Evolutionary conservation across 2,329 filamentous ascomycete species (phyloP), one percentile per base, ranked within the genome.

Genomic region (Lomentospora prolificans): DNA sequence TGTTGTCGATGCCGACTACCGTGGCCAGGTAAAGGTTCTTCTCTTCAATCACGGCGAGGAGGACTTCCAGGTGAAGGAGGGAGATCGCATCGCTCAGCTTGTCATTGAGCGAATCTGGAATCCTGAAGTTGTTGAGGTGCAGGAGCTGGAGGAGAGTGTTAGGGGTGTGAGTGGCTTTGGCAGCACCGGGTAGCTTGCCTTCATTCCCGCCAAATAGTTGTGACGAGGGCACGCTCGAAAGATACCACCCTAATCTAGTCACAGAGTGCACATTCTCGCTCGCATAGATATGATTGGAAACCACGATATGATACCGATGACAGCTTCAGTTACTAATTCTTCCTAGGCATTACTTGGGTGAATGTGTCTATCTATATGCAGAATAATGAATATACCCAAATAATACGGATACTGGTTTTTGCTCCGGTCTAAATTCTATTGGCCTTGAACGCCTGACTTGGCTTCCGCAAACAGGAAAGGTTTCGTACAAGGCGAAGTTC

Each of bases 1-100:
- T 55, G 94, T 99, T 61, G 97, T 99, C 64, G 94, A 99, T 70
- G 91, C 92, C 31, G 94, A 99, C 72, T 99, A 99, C 76, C 82
- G 94, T 33, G 94, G 94, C 19, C 88, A 88, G 62, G 86, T 99
- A 65, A 96, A 95, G 77, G 87, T 99, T 25, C 79, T 99, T 62
- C 81, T 99, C 54, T 97, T 97, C 72, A 99, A 99, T 75, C 86
- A 95, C 70, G 80, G 80, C 53, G 90, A 96, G 53, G 72, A 74
- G 41, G 90, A 96, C 68, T 97, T 95, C 67, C 77, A 73, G 61
- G 77, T 99, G 61, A 86, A 86, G 65, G 84, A 87, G 66, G 92
- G 92, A 52, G 94, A 99, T 71, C 86, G 94, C 55, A 77, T 99
- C 65, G 95, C 94, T 44, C 94, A 99, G 78, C 79, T 99, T 62